A percentile compares a stretch with the other conserved stretches of the same genome.
Conservation (phyloP, 208 protist genomes). For the Porcisia hertigi region DNA sequence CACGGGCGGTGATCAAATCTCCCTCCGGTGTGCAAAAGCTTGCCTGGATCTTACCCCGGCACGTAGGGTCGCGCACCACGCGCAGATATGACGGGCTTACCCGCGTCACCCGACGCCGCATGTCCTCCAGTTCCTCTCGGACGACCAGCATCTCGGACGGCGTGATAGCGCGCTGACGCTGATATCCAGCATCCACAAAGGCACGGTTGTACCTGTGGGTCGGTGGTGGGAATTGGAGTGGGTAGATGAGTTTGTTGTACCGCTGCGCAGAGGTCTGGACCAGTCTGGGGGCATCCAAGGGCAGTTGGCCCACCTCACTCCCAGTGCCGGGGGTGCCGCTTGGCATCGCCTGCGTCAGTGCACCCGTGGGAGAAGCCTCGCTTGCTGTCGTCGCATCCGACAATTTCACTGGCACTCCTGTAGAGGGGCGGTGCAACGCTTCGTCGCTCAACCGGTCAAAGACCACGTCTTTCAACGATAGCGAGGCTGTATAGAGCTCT, state of each 20-base stretch:
- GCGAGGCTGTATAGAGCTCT: slow-evolving; percentile 60
- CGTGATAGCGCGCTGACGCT: slow-evolving; percentile 79
- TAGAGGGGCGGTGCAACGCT: slow-evolving; percentile 72
- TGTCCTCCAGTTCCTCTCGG: slow-evolving; percentile 68
- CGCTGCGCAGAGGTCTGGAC: slow-evolving; percentile 52
- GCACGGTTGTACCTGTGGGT: slow-evolving; percentile 84
- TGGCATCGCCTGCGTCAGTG: slow-evolving; percentile 9
- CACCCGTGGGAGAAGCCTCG: not conserved
- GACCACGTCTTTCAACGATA: slow-evolving; percentile 83
- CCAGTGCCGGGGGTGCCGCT: slow-evolving; percentile 47
- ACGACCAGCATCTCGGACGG: slow-evolving; percentile 85
- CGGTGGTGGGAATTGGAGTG: slow-evolving; percentile 66
- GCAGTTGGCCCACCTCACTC: slow-evolving; percentile 71
- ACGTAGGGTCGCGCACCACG: slow-evolving; percentile 76
- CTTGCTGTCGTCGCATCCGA: not conserved
- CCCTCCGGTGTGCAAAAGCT: slow-evolving; percentile 84
- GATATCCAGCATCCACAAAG: slow-evolving; percentile 85
- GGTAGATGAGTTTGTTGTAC: slow-evolving; percentile 81
- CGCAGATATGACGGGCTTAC: slow-evolving; percentile 62
- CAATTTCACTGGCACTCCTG: slow-evolving; percentile 63
- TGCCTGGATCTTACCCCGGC: slow-evolving; percentile 80
- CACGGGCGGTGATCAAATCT: slow-evolving; percentile 65
- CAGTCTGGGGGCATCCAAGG: slow-evolving; percentile 59
- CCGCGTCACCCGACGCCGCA: slow-evolving; percentile 55
- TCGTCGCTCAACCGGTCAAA: slow-evolving; percentile 88